These are phyloP conservation scores for Juglanconis sp. DNA, from an alignment of 2,329 filamentous ascomycete genomes.

Conservation along the genomic window DNA sequence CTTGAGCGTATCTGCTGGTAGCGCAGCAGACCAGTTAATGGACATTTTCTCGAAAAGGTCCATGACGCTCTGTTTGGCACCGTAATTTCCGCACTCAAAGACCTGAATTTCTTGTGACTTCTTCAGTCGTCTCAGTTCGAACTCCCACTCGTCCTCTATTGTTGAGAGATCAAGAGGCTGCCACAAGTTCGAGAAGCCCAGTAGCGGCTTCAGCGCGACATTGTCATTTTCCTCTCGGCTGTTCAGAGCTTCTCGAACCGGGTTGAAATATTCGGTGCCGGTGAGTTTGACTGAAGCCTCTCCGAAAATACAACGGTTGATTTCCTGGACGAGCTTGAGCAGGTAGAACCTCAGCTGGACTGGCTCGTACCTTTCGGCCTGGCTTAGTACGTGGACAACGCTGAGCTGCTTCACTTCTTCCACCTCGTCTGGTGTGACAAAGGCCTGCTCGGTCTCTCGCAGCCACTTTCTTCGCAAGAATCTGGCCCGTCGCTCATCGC, in stretches of 20 bases:
- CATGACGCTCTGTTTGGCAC: not conserved
- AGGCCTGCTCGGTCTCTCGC: constrained; percentile 6
- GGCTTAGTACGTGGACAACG: not conserved
- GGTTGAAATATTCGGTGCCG: not conserved
- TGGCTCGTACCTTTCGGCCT: not conserved
- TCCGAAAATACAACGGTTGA: constrained; percentile 6
- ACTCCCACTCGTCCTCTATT: not conserved
- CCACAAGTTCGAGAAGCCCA: constrained; percentile 3
- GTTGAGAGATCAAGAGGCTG: constrained; percentile 8
- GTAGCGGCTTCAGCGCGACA: constrained; percentile 10
- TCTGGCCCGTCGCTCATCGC: not conserved
- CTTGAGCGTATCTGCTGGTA: constrained; percentile 11
- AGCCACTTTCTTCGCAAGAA: constrained; percentile 7
- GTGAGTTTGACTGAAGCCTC: not conserved
- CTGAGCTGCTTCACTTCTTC: not conserved
- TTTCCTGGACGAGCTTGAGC: constrained; percentile 8
- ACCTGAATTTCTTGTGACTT: not conserved
- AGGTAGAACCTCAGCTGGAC: constrained; percentile 4
- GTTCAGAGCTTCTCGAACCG: not conserved
- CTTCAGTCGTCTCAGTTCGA: not conserved
- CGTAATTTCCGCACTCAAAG: constrained; percentile 1
- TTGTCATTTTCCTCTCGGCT: not conserved
- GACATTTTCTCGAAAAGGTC: constrained; percentile 14
- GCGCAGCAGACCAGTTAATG: constrained; percentile 13
- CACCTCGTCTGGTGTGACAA: constrained; percentile 8